Evolutionary conservation across 2,329 filamentous ascomycete species (phyloP).

Genomic region (Chrysoporthe cubensis): DNA sequence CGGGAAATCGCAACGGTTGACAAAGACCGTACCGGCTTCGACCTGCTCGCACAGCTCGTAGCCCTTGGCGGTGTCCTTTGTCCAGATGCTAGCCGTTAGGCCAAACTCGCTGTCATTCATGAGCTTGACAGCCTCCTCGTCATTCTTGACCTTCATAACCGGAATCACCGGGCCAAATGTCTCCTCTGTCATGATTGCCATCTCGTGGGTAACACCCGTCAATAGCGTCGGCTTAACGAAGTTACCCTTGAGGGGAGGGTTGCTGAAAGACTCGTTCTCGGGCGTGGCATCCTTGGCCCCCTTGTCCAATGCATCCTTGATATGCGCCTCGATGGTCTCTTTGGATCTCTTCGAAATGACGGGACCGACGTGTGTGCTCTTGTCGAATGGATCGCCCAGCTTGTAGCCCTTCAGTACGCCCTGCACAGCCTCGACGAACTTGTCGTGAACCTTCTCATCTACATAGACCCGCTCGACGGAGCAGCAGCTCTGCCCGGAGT

Average conservation of each 20-base stretch:
- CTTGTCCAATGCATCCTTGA: slow-evolving; percentile 80
- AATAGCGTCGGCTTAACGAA: slow-evolving; percentile 87
- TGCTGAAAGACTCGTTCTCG: slow-evolving; percentile 75
- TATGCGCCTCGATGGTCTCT: slow-evolving; percentile 75
- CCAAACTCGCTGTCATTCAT: slow-evolving; percentile 98
- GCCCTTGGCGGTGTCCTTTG: slow-evolving; percentile 77
- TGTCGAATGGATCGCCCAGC: slow-evolving; percentile 84
- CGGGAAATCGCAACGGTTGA: slow-evolving; percentile 92
- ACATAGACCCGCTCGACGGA: slow-evolving; percentile 92
- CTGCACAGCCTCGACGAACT: slow-evolving; percentile 78
- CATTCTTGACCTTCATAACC: slow-evolving; percentile 81
- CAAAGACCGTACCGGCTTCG: slow-evolving; percentile 93
- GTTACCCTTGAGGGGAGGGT: slow-evolving; percentile 77
- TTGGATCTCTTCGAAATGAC: slow-evolving; percentile 83
- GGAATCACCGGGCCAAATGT: slow-evolving; percentile 94
- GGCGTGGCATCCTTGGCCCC: slow-evolving; percentile 87
- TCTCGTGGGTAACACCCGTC: slow-evolving; percentile 76
- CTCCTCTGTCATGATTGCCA: slow-evolving; percentile 91
- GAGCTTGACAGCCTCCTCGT: slow-evolving; percentile 77
- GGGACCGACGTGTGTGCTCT: slow-evolving; percentile 81
- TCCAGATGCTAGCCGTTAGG: slow-evolving; percentile 96
- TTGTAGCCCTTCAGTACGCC: slow-evolving; percentile 80
- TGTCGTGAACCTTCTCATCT: slow-evolving; percentile 79
- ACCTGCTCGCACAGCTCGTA: slow-evolving; percentile 78
- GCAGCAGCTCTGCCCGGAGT: slow-evolving; percentile 98